Evolutionary conservation across 2,329 filamentous ascomycete genomes (phyloP), one percentile per base, ranked within the genome.

Genomic region (Fusarium buharicum): DNA sequence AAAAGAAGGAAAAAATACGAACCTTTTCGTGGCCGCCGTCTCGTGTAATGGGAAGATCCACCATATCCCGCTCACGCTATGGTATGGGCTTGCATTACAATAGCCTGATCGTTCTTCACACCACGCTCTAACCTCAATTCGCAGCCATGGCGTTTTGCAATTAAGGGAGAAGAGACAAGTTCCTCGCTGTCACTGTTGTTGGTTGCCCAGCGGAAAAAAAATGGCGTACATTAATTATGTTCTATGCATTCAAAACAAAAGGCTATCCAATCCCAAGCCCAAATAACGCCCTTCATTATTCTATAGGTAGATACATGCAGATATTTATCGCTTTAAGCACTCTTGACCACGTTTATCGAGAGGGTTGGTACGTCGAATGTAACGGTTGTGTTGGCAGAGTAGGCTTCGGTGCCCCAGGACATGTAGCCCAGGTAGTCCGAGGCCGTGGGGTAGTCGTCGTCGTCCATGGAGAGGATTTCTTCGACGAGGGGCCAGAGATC

Each of bases 341-440:
- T 59, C 46, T 57, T 66, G 41, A 66, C 58, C n/a, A 77, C 68
- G 37, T 78, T 72, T 60, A 80, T 75, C 24, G 75, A 71, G 34
- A 80, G 62, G 18, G 67, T 55, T 9, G 75, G 72, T 4, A 82
- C 81, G 30, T 73, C 73, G 60, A 85, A 83, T 1, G 83, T 85
- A 46, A 84, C 81, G 34, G 77, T 78, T 4, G 69, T 64, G 20
- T 68, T 52, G 8, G 78, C 73, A 6, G 72, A 78, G 70, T 81
- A 82, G 0, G 81, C 76, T 67, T 86, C 83, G 13, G 79, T 79
- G 18, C 83, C 83, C 59, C 85, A 81, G 40, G 76, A 76, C 64
- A 84, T 73, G 60, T 83, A 81, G 17, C 82, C 83, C 16, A 86
- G 69, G 67, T 83, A 84, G 64, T 82, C 78, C 1, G 70, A 57